Evolutionary conservation across 2,329 filamentous ascomycete species (phyloP), one percentile per base, ranked within the genome.

Genomic region (Microdochium nivale): DNA sequence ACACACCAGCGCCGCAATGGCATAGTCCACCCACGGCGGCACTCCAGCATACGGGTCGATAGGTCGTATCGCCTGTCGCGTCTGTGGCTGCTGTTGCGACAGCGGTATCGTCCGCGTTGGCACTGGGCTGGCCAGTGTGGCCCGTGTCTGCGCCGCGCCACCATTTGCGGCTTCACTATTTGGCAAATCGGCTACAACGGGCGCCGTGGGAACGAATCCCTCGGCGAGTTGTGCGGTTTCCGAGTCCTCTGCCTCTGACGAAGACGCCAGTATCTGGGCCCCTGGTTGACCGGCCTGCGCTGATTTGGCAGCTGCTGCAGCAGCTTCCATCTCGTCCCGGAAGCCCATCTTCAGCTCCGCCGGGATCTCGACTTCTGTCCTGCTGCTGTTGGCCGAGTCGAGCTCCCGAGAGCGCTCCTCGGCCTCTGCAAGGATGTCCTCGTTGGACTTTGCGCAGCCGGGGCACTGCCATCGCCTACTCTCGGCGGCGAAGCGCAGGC

Each of bases 1-100:
- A 14, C 88, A 76, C 0, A 88, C 73, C 19, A 96, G 69, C 7
- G 81, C 85, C 23, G 85, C 81, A 57, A 96, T 96, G 35, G 85
- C 79, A 56, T 88, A 81, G 67, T 96, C 91, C 19, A 96, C 75
- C 87, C 89, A 95, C 13, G 83, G 70, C 1, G 84, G 80, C 16
- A 88, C 78, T 2, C 73, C 79, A 25, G 79, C 75, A 50, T 74
- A 65, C 53, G 65, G 61, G 59, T 67, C 53, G 19, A 58, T 46
- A 4, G 27, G 57, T 55, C 48, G 60, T 47, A 51, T 58, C 54
- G 49, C 59, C 56, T 44, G 60, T 53, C 43, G 64, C 58, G 35
- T 58, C 51, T 40, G 63, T 52, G 47, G 62, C 55, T 52, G 52
- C 37, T 60, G 53, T 55, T 57, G 53, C 14, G 59, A 62, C 30